phyloP scores from a whole-genome alignment of 179 eudicot genomes.

The Gypsophila paniculata region DNA sequence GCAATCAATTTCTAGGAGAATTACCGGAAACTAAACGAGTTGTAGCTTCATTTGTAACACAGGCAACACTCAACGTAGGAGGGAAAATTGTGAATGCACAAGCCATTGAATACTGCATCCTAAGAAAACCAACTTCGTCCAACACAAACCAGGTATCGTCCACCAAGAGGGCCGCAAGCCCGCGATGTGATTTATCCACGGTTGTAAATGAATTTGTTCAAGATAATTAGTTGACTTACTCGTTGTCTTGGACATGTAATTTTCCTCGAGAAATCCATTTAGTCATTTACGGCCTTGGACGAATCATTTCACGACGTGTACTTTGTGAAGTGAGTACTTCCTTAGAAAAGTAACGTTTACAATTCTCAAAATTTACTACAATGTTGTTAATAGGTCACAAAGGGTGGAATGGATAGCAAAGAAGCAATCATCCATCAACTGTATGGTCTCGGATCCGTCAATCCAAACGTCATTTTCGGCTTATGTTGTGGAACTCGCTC shows the following conservation, averaged over 20 bases:
- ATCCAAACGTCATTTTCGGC: conserved; percentile 66
- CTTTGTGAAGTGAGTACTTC: too few species aligned
- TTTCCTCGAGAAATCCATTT: too few species aligned
- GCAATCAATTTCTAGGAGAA: too few species aligned
- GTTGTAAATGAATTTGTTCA: too few species aligned
- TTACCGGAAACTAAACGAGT: too few species aligned
- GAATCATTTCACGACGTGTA: too few species aligned
- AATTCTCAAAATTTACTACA: background rate
- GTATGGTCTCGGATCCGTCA: conserved; percentile 59
- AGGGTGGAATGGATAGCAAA: conserved; percentile 43
- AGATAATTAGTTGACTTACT: too few species aligned
- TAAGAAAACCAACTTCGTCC: conserved; percentile 53
- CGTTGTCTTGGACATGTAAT: too few species aligned
- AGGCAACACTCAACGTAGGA: conserved; percentile 81
- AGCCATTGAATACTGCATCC: conserved; percentile 68
- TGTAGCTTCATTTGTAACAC: background rate
- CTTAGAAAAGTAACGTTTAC: background rate
- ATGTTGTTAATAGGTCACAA: background rate
- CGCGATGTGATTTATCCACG: too few species aligned
- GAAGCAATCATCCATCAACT: conserved; percentile 53
- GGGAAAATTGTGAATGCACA: conserved; percentile 79
- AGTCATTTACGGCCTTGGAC: too few species aligned
- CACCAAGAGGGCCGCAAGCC: too few species aligned
- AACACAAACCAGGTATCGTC: conserved; percentile 47
- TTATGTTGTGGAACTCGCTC: conserved; percentile 87